Evolutionary conservation across 2,329 filamentous ascomycete genomes (phyloP), one percentile per base, ranked within the genome.

Genomic region (Trematosphaeria pertusa): DNA sequence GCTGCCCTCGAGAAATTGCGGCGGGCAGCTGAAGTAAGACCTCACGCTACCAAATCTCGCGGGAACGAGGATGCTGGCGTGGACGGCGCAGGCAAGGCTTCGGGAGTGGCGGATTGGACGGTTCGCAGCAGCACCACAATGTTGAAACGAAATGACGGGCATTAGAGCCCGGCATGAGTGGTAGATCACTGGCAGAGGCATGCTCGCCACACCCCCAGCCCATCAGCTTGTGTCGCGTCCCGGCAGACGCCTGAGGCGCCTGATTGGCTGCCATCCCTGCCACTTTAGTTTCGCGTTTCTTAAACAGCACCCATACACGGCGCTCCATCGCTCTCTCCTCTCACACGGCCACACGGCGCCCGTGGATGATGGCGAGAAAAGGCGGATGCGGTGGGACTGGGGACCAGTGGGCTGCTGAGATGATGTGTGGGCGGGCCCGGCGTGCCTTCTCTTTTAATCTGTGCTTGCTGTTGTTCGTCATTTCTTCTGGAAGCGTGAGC

Each of bases 231-330:
- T 56, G 52, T 56, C 45, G 42, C 54, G 32, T 32, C 15, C 35
- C 44, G 34, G 42, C 19, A 30, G 34, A 31, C n/a, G 28, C 20
- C 18, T 59, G 40, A 22, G 54, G 26, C 12, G 26, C 22, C 21
- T 62, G 61, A 66, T 60, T 69, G 64, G 67, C 24, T 41, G 24
- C 43, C 35, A n/a, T n/a, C n/a, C n/a, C n/a, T n/a, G n/a, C n/a
- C n/a, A n/a, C n/a, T n/a, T n/a, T n/a, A n/a, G n/a, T n/a, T n/a
- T n/a, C n/a, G 56, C 46, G 38, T 47, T 41, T 33, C 35, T 52
- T 38, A 43, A 43, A 48, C 58, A 44, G 60, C 62, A 48, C 58
- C 67, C 66, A 69, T 53, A 50, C 66, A 68, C 52, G 47, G 43
- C 28, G 56, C 59, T 52, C 48, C 61, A 56, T 62, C 48, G 56